phyloP scores from a whole-genome alignment of 257 asterid species.

The Salvia miltiorrhiza region DNA sequence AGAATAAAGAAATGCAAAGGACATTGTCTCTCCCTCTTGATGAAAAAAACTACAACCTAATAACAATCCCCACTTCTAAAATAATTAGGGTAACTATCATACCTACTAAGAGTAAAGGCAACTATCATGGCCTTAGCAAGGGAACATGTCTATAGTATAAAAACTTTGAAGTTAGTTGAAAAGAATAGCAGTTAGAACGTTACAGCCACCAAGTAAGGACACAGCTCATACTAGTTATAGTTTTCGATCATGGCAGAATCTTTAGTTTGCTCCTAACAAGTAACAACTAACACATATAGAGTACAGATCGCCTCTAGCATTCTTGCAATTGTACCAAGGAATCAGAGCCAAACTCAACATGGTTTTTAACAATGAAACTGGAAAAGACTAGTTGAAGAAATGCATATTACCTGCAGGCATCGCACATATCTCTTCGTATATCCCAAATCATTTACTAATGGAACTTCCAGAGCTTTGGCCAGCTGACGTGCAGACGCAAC shows the following conservation, averaged over 20 bases:
- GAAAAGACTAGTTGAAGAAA: neutral
- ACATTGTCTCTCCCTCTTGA: too few species aligned
- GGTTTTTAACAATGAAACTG: neutral
- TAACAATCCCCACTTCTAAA: too few species aligned
- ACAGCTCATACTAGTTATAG: neutral
- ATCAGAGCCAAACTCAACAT: slow-evolving; percentile 4
- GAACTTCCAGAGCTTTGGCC: slow-evolving; percentile 96
- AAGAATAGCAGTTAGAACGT: too few species aligned
- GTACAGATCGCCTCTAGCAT: neutral
- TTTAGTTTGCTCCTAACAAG: slow-evolving; percentile 4
- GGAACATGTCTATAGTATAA: too few species aligned
- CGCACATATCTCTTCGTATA: slow-evolving; percentile 95
- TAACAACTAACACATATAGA: neutral
- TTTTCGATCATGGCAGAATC: neutral
- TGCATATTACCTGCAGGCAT: slow-evolving; percentile 77
- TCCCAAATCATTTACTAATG: slow-evolving; percentile 94
- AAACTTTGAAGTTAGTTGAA: too few species aligned
- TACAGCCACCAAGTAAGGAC: neutral
- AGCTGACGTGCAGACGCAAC: slow-evolving; percentile 96
- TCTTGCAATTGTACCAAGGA: neutral
- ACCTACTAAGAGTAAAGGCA: too few species aligned
- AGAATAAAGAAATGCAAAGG: too few species aligned
- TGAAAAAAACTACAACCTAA: too few species aligned
- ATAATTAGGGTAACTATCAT: too few species aligned
- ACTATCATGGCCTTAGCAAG: too few species aligned